Percentiles rank a stretch among this genome's conserved stretches.
phyloP scores from a whole-genome alignment of 352 stramenopile species.

The Globisporangium acanthophoron region DNA sequence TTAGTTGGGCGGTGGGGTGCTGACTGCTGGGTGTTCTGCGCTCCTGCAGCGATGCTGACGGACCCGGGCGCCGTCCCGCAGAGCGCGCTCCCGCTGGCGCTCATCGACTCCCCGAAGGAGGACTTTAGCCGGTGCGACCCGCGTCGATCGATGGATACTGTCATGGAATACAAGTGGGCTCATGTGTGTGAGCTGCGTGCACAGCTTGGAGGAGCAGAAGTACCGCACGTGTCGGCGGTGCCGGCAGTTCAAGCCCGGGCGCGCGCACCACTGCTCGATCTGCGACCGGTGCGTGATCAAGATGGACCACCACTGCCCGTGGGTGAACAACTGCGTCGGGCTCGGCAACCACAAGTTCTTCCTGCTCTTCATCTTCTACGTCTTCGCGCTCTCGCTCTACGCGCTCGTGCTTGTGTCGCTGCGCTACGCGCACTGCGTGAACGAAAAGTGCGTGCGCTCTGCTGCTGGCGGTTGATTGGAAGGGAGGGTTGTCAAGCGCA shows the following conservation, averaged over 20 bases:
- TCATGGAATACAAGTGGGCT: background rate
- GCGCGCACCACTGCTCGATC: constrained; percentile 96
- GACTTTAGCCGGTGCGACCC: constrained; percentile 49
- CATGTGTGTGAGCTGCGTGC: background rate
- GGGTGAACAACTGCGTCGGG: constrained; percentile 99
- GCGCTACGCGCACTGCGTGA: constrained; percentile 85
- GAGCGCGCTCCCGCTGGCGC: constrained; percentile 84
- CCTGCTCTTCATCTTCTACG: constrained; percentile 87
- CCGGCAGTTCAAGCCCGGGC: constrained; percentile 94
- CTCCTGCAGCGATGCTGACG: constrained; percentile 91
- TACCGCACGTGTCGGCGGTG: constrained; percentile 88
- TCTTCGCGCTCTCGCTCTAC: constrained; percentile 95
- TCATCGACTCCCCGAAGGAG: constrained; percentile 71
- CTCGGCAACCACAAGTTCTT: constrained; percentile 99
- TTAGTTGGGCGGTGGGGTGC: background rate
- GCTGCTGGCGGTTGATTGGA: too few species aligned
- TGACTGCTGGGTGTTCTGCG: background rate
- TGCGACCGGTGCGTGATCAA: constrained; percentile 96
- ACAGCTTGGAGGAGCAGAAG: constrained; percentile 74
- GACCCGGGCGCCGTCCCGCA: constrained; percentile 96
- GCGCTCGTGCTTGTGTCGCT: constrained; percentile 91
- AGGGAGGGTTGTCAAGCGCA: too few species aligned
- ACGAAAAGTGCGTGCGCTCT: constrained; percentile 53
- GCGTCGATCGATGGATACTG: too few species aligned
- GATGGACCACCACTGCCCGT: constrained; percentile 99